Evolutionary conservation across 768 basidiomycete species (phyloP).

Genomic region (Amanita rimosa): DNA sequence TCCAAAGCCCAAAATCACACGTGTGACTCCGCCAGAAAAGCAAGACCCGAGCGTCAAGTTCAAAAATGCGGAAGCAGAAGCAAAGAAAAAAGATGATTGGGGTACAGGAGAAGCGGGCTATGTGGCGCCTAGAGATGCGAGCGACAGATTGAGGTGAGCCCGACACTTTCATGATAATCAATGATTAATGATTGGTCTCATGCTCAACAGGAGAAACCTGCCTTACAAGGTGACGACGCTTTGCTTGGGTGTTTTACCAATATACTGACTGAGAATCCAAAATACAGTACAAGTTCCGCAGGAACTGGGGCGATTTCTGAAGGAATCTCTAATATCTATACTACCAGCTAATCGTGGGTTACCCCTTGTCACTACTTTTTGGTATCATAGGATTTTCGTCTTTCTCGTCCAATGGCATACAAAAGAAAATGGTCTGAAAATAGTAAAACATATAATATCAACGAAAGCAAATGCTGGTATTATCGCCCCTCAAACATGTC

Average conservation of each 20-base stretch:
- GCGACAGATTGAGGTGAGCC: slow-evolving; percentile 64
- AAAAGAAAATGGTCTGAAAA: not conserved
- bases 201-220: slow-evolving; percentile 50
- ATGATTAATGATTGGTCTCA: not conserved
- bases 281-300: slow-evolving; percentile 84
- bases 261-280: slow-evolving; percentile 39
- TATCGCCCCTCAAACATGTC: slow-evolving; percentile 88
- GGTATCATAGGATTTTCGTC: not conserved
- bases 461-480: not conserved
- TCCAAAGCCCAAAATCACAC: slow-evolving; percentile 40
- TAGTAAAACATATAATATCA: slow-evolving; percentile 2
- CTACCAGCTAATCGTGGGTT: not conserved
- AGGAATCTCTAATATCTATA: not conserved
- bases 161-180: not conserved
- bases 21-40: slow-evolving; percentile 54
- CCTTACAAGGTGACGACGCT: slow-evolving; percentile 72
- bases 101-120: slow-evolving; percentile 64
- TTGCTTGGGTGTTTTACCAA: slow-evolving; percentile 10
- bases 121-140: slow-evolving; percentile 56
- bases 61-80: slow-evolving; percentile 42
- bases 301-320: slow-evolving; percentile 83
- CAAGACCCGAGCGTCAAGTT: slow-evolving; percentile 57
- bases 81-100: slow-evolving; percentile 51
- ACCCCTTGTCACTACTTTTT: not conserved
- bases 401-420: not conserved